Base-by-base conservation (phyloP, 2,329 filamentous ascomycete genomes). In the Westerdykella sp. region DNA sequence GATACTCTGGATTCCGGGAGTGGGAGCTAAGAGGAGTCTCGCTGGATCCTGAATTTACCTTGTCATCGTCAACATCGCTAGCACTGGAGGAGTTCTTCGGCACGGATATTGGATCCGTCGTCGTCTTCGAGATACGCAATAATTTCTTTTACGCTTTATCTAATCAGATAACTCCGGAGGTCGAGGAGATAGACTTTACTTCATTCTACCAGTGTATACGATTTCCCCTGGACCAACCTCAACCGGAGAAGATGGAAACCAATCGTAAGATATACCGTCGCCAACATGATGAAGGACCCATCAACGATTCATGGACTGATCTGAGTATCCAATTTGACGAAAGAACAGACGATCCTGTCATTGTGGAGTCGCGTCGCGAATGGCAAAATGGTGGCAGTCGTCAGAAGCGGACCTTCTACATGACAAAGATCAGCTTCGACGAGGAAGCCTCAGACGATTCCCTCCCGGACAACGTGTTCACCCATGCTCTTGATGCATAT, bases 281-380 rank as follows among this genome's bases (percentile, higher is more conserved):
- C 13, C 73, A 83, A 39, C 81, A 87, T 51, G 69, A 69, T 22
- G 84, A 89, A 59, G 85, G 85, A 0, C 78, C 83, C 0, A 80
- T 88, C 13, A 84, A 89, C 51, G 81, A 88, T 53, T 76, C 83
- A 2, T 90, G 85, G 84, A 83, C 79, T 0, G 78, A 80, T 44
- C 67, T 90, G 3, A 75, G 75, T 4, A 68, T 89, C 1, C 74
- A 78, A 22, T 71, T 70, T 28, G 78, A 86, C 45, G 80, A 86
- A 46, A 54, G 55, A 10, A 81, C 76, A 0, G 78, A 79, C 1
- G 63, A 72, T 12, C 64, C 85, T 1, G 70, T 77, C 40, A 80
- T 87, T 14, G 65, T 86, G 1, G 85, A 90, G 61, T 77, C 76
- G 23, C 74, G 85, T 12, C 81, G 80, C 22, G 85, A 89, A 60